Conservation (phyloP, 2,329 filamentous ascomycete species). For the Phaeosphaeria sp. region DNA sequence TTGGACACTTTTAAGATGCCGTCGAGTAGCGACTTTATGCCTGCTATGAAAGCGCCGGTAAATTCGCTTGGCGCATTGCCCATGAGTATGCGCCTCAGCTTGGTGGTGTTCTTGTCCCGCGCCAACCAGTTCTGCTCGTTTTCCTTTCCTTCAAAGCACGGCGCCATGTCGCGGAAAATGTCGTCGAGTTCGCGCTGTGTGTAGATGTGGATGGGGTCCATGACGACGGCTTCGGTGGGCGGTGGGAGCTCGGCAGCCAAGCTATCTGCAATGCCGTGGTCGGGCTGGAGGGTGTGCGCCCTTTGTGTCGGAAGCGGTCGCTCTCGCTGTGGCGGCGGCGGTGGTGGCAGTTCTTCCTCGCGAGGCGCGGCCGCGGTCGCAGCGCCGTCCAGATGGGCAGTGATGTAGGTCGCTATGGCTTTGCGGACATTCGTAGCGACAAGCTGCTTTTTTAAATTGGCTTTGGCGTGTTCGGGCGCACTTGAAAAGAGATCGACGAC, state of each 20-base stretch:
- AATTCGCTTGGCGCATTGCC: constrained; percentile 86
- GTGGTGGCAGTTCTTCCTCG: constrained; percentile 32
- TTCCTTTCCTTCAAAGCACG: constrained; percentile 85
- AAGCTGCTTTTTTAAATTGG: constrained; percentile 86
- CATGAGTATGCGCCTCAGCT: constrained; percentile 77
- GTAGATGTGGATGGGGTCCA: constrained; percentile 84
- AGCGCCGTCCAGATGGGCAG: constrained; percentile 77
- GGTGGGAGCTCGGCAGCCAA: constrained; percentile 62
- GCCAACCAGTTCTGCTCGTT: constrained; percentile 90
- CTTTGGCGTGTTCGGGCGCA: constrained; percentile 82
- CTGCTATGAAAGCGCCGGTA: constrained; percentile 70
- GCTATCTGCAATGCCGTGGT: constrained; percentile 53
- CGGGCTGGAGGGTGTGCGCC: constrained; percentile 46
- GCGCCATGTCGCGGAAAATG: constrained; percentile 79
- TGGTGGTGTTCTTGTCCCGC: constrained; percentile 80
- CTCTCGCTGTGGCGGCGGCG: constrained; percentile 27
- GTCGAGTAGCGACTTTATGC: constrained; percentile 78
- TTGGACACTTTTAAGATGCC: constrained; percentile 85
- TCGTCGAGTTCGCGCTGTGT: constrained; percentile 89
- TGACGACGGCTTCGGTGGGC: constrained; percentile 69
- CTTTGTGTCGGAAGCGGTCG: constrained; percentile 42
- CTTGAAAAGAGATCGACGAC: constrained; percentile 79
- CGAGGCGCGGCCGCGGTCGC: constrained; percentile 41
- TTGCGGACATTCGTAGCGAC: constrained; percentile 84
- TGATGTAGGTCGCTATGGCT: constrained; percentile 82